phyloP scores from a whole-genome alignment of 768 basidiomycete genomes.

The Leccinum subtestaceum region DNA sequence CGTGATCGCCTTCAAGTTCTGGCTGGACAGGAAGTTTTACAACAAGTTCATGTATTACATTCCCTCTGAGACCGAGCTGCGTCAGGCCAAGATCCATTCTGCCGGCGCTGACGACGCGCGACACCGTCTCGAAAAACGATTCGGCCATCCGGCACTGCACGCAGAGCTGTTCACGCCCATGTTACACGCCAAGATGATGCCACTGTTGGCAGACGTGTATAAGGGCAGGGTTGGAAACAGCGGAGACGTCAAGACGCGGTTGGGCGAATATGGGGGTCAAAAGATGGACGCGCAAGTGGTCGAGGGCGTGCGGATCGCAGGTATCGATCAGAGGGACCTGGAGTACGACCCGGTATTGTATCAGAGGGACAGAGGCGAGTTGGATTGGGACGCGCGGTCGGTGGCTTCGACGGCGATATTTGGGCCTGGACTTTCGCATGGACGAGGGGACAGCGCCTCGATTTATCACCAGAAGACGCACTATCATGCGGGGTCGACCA shows the following conservation, averaged over 20 bases:
- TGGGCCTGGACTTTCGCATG: conserved; percentile 35
- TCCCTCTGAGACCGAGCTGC: conserved; percentile 79
- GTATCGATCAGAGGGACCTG: conserved; percentile 73
- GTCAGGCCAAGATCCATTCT: conserved; percentile 71
- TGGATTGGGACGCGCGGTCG: conserved; percentile 85
- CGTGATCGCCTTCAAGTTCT: conserved; percentile 79
- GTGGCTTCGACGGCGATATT: conserved; percentile 60
- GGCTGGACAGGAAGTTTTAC: conserved; percentile 67
- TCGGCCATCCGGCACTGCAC: conserved; percentile 92
- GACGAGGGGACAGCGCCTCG: conserved; percentile 35
- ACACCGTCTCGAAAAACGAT: conserved; percentile 82
- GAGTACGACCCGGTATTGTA: conserved; percentile 83
- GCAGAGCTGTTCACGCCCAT: conserved; percentile 85
- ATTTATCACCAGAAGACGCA: conserved; percentile 42
- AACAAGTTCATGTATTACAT: conserved; percentile 75
- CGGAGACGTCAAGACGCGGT: conserved; percentile 42
- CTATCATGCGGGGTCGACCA: conserved; percentile 36
- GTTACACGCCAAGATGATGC: conserved; percentile 85
- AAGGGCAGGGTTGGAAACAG: conserved; percentile 64
- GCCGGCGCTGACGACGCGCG: conserved; percentile 69
- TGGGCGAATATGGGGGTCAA: conserved; percentile 78
- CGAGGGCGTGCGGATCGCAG: conserved; percentile 80
- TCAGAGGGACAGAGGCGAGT: conserved; percentile 76
- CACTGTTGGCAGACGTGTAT: conserved; percentile 71
- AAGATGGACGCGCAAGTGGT: conserved; percentile 72